A percentile compares a stretch with the other conserved stretches of the same genome.
phyloP scores from a whole-genome alignment of 305 asterid genomes.

The Rubia tinctorum region DNA sequence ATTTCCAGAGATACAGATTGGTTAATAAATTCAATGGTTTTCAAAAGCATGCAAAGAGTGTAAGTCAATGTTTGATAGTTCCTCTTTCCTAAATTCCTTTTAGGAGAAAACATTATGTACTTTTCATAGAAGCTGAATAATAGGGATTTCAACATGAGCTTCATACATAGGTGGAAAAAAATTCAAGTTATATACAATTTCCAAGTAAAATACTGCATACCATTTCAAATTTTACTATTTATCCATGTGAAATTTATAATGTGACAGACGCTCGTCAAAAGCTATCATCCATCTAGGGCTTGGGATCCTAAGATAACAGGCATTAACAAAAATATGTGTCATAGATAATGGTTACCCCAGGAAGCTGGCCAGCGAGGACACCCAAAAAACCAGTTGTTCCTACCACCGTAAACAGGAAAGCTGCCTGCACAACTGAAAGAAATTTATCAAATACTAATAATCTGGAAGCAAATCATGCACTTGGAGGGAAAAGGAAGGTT shows the following conservation, averaged over 20 bases:
- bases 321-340: constrained; percentile 7
- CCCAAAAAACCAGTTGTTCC: constrained; percentile 85
- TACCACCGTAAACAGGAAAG: constrained; percentile 91
- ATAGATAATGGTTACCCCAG: constrained; percentile 65
- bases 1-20: background rate
- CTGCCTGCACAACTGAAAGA: constrained; percentile 92
- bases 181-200: background rate
- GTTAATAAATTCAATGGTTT: background rate
- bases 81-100: background rate
- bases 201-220: background rate
- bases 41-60: background rate
- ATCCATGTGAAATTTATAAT: background rate
- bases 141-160: background rate
- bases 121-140: background rate
- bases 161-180: background rate
- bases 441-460: constrained; percentile 52
- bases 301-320: constrained; percentile 1
- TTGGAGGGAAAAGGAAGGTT: background rate
- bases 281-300: background rate
- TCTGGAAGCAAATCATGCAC: background rate
- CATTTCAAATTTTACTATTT: background rate
- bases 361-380: constrained; percentile 87
- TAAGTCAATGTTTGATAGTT: background rate
- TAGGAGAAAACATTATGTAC: background rate
- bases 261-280: background rate